Conservation (phyloP, 805 yeast species). For the Ascoidea rubescens region DNA sequence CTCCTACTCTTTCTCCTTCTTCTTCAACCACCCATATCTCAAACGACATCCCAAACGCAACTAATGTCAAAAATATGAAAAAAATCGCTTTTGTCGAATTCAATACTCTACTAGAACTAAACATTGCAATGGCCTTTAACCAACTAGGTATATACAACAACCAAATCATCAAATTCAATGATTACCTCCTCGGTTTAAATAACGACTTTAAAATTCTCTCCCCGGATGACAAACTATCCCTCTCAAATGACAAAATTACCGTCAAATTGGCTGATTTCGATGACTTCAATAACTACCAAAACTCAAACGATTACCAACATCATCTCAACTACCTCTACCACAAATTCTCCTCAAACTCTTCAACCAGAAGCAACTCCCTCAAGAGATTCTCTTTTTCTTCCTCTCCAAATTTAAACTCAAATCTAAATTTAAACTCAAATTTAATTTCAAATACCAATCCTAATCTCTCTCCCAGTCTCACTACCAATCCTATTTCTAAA, state of each 20-base stretch:
- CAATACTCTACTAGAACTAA: constrained; percentile 31
- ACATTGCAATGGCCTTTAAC: constrained; percentile 8
- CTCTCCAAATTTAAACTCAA: neutral
- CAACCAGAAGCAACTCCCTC: neutral
- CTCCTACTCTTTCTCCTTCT: too few relatives aligned
- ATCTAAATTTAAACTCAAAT: neutral
- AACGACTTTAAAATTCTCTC: neutral
- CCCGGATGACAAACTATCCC: neutral
- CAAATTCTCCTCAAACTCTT: neutral
- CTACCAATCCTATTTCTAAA: neutral
- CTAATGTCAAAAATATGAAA: constrained; percentile 18
- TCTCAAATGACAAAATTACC: neutral
- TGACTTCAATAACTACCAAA: constrained; percentile 5
- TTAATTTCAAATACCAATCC: neutral
- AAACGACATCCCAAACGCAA: constrained; percentile 19
- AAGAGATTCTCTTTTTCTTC: neutral
- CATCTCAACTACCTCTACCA: neutral
- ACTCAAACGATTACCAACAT: constrained; percentile 1
- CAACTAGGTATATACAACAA: constrained; percentile 7
- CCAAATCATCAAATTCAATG: constrained; percentile 5
- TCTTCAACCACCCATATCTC: too few relatives aligned
- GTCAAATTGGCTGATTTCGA: constrained; percentile 6
- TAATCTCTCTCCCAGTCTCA: neutral
- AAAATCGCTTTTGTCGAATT: constrained; percentile 57
- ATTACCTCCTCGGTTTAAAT: constrained; percentile 5